Base-by-base conservation (phyloP, 495 filamentous ascomycete genomes). In the Bombardia bombarda region DNA sequence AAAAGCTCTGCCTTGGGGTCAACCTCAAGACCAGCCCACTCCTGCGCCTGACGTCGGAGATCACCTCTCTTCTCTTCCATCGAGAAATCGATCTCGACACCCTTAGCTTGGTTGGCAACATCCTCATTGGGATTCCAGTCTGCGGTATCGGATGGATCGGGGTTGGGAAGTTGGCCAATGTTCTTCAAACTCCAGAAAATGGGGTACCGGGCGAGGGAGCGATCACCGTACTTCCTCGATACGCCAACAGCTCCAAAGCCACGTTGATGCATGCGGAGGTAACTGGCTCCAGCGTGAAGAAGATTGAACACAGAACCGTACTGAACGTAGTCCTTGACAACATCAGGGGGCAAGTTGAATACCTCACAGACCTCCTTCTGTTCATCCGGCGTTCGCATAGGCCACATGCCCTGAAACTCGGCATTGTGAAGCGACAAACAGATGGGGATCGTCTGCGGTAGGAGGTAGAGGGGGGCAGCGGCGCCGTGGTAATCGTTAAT, bases 401-500 rank as follows among this genome's bases (percentile, higher is more conserved):
- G 74, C 78, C 80, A 84, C 25, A 83, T 64, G 31, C 80, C 79
- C 49, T 84, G 82, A 43, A 84, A 84, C 53, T 86, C 80, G 18
- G 79, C 82, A 44, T 85, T 58, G 43, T 58, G 55, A 3, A 58
- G 51, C 7, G 55, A 58, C 13, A 80, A 50, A 47, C 72, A 77
- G 54, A 74, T 77, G 0, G 77, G 77, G 25, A 80, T 57, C 3
- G 67, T 78, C 4, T 71, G 73, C 8, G 82, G 82, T 6, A 85
- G 67, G 12, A 84, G 67, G 43, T 87, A 80, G 12, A 86, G 61
- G 4, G 80, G 82, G 25, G 83, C 83, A 3, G 81, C 55, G 21
- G 83, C 77, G 25, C 83, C 83, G 47, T 87, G 83, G 53, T 85
- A 87, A 56, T 87, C 83, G 56, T 87, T 86, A 53, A 86, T 80